A percentile compares a stretch with the other conserved stretches of the same genome.
These are phyloP conservation scores for Carex pumila DNA, from an alignment of 176 grass and related monocot species.

Conservation along the genomic window DNA sequence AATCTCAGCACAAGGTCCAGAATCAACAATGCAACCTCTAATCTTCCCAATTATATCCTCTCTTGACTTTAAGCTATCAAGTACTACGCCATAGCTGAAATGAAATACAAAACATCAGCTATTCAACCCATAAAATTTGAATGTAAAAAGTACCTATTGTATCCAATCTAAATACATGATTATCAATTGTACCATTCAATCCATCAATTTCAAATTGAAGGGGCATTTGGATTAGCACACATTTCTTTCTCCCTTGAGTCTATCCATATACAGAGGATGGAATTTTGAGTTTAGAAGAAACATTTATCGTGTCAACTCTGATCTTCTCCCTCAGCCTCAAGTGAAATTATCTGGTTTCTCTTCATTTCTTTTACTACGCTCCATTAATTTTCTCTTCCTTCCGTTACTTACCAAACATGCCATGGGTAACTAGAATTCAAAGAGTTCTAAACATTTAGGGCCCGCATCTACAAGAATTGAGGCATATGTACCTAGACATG, in stretches of 20 bases:
- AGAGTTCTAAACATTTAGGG: not conserved
- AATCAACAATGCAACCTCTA: slow-evolving; percentile 85
- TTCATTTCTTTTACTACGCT: not conserved
- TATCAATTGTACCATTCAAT: too few species aligned
- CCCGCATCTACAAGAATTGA: not conserved
- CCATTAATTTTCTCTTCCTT: not conserved
- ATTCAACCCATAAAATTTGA: not conserved
- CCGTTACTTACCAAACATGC: not conserved
- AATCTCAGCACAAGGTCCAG: slow-evolving; percentile 81
- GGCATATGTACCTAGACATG: not conserved
- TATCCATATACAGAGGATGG: not conserved
- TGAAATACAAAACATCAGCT: not conserved
- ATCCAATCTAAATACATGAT: too few species aligned
- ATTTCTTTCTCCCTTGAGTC: not conserved
- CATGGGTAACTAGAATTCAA: not conserved
- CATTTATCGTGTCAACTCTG: not conserved
- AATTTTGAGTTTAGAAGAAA: not conserved
- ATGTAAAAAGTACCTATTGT: not conserved
- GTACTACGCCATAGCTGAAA: slow-evolving; percentile 74
- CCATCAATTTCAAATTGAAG: too few species aligned
- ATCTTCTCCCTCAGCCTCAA: not conserved
- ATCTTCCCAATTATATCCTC: slow-evolving; percentile 77
- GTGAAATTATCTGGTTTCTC: not conserved
- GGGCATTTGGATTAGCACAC: not conserved
- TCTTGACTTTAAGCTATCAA: slow-evolving; percentile 75